These are phyloP conservation scores for Cladosporium sp. DNA, from an alignment of 2,329 filamentous ascomycete genomes.

Conservation along the genomic window DNA sequence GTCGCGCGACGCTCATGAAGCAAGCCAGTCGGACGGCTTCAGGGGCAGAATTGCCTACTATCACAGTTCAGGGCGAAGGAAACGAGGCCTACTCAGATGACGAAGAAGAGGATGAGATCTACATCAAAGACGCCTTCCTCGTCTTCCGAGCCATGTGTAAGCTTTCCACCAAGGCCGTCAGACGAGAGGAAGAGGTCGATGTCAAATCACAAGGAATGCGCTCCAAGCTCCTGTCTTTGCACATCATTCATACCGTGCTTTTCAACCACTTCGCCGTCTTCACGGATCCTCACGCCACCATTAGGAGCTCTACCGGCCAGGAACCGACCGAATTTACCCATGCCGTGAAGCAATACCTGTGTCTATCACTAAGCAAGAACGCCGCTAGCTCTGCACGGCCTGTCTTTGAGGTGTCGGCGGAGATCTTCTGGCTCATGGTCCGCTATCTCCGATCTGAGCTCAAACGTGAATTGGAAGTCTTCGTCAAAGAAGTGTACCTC, in stretches of 20 bases:
- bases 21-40: conserved; percentile 38
- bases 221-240: conserved; percentile 90
- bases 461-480: conserved; percentile 98
- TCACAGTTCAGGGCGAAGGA: conserved; percentile 29
- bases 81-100: conserved; percentile 59
- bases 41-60: conserved; percentile 39
- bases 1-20: conserved; percentile 31
- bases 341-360: conserved; percentile 94
- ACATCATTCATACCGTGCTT: conserved; percentile 90
- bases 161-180: conserved; percentile 85
- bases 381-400: conserved; percentile 87
- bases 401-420: conserved; percentile 92
- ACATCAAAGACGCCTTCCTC: conserved; percentile 93
- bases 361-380: conserved; percentile 89
- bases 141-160: conserved; percentile 98
- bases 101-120: conserved; percentile 90
- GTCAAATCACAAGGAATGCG: conserved; percentile 93
- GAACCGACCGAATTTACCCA: conserved; percentile 88
- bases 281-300: conserved; percentile 85
- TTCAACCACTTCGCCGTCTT: conserved; percentile 93
- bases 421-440: conserved; percentile 97
- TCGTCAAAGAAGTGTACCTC: conserved; percentile 95
- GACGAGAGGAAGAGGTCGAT: conserved; percentile 88
- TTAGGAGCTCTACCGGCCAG: conserved; percentile 83
- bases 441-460: conserved; percentile 90